Evolutionary conservation across 306 rosid species (phyloP), one percentile per base, ranked within the genome.

Genomic region (Fragaria ananassa): DNA sequence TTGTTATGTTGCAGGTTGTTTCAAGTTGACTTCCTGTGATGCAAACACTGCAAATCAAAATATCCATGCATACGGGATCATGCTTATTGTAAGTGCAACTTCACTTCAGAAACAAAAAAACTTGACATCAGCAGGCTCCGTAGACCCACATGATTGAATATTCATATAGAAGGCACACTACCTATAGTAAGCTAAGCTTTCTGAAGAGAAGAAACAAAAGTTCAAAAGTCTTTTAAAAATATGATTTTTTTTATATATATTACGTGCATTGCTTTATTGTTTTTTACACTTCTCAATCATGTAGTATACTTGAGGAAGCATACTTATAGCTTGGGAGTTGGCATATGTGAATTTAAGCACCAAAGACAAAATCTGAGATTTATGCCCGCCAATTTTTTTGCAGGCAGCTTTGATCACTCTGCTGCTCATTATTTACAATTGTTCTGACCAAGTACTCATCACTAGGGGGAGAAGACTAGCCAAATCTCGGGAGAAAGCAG

Each of bases 331-430:
- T 68, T 74, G 76, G 15, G 71, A 61, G 37, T 17, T 63, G 60
- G 42, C 49, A 70, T 25, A 68, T 39, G 67, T 68, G 71, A 78
- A 31, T 72, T 66, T 39, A 49, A 54, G 81, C 56, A 35, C 46
- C 29, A 19, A 60, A 10, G 23, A 35, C 27, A 68, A 56, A 29
- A 68, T 64, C 50, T 63, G 82, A 81, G 70, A 53, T 83, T 78
- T 76, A 85, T 86, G 47, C 62, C 82, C 71, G 69, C 81, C 70
- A 58, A 82, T 84, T 92, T 85, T 84, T 70, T 66, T 89, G 98
- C 98, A 95, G 99, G 96, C 91, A 74, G 99, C 91, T 81, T 78
- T 95, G 89, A 85, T 91, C 82, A 92, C 96, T 74, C 79, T 95
- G 71, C 92, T 95, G 68, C 97, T 95, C 88, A 89, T 95, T 81